Conservation (phyloP, 1,284 basidiomycete genomes). For the Rhodotorula glutinis region DNA sequence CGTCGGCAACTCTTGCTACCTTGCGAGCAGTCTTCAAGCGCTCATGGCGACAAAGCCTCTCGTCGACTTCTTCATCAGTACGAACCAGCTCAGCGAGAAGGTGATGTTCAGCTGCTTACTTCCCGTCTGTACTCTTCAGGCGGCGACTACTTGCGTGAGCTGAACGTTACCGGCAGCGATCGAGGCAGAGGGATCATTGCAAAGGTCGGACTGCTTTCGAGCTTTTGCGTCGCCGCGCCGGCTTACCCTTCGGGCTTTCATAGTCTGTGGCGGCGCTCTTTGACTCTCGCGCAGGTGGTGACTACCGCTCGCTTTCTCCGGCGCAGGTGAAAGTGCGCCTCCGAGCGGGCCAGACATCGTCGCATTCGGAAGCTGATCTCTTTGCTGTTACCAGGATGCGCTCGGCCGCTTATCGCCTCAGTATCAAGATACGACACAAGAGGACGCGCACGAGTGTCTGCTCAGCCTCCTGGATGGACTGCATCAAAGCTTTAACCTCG, state of each 20-base stretch:
- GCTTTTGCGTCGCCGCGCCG: no score
- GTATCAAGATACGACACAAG: conserved; percentile 86
- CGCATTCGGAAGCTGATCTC: background rate
- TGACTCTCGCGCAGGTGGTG: background rate
- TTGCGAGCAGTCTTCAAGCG: conserved; percentile 96
- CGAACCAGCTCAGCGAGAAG: conserved; percentile 15
- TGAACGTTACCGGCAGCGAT: conserved; percentile 56
- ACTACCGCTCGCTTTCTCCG: background rate
- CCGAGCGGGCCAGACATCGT: rapidly evolving
- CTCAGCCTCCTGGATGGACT: conserved; percentile 89
- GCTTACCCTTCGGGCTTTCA: conserved; percentile 61
- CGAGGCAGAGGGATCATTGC: no score
- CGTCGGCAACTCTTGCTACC: conserved; percentile 96
- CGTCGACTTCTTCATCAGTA: conserved; percentile 80
- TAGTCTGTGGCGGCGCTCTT: conserved; percentile 3
- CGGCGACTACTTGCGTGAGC: conserved; percentile 76
- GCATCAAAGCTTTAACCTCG: conserved; percentile 91
- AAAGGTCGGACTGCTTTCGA: no score
- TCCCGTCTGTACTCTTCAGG: conserved; percentile 54
- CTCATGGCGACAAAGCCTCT: conserved; percentile 85
- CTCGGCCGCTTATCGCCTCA: conserved; percentile 75
- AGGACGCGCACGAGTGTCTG: conserved; percentile 97
- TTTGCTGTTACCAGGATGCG: conserved; percentile 55
- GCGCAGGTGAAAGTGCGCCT: conserved; percentile 7
- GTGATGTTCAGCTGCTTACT: background rate